Percentiles rank a stretch among this genome's conserved stretches.
These are phyloP conservation scores for Glebionis coronaria DNA, from an alignment of 129 eudicot species.

Conservation along the genomic window DNA sequence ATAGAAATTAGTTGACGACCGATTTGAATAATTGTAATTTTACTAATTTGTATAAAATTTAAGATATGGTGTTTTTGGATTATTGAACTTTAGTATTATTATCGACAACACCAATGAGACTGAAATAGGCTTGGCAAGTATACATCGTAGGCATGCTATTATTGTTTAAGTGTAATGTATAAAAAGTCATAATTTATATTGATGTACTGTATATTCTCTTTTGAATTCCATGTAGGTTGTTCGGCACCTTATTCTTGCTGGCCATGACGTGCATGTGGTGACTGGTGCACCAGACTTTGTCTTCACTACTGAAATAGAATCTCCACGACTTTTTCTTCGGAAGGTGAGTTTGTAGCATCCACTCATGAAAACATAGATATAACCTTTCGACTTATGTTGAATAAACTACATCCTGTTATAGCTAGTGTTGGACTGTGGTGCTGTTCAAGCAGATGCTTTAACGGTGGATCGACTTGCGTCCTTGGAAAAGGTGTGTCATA, in stretches of 20 bases:
- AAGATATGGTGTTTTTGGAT: too few relatives aligned
- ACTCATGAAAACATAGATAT: not conserved
- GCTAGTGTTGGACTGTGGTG: slow-evolving; percentile 96
- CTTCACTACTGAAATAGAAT: slow-evolving; percentile 77
- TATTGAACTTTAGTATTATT: too few relatives aligned
- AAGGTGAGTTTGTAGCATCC: slow-evolving; percentile 44
- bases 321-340: slow-evolving; percentile 89
- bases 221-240: slow-evolving; percentile 56
- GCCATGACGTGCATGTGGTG: slow-evolving; percentile 97
- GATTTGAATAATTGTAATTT: too few relatives aligned
- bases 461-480: slow-evolving; percentile 99
- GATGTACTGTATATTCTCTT: not conserved
- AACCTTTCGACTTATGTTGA: slow-evolving; percentile 10
- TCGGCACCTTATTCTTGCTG: slow-evolving; percentile 92
- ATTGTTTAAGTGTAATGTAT: not conserved
- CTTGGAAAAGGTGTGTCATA: slow-evolving; percentile 60
- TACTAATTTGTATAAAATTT: too few relatives aligned
- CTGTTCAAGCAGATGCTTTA: slow-evolving; percentile 99
- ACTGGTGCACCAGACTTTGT: slow-evolving; percentile 98
- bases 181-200: not conserved
- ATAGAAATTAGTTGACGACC: too few relatives aligned
- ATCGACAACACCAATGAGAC: too few relatives aligned
- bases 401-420: slow-evolving; percentile 17
- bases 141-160: not conserved
- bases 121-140: too few relatives aligned